Percentiles rank a stretch among this genome's conserved stretches.
phyloP scores from a whole-genome alignment of 306 rosid genomes.

The Vigna mungo region DNA sequence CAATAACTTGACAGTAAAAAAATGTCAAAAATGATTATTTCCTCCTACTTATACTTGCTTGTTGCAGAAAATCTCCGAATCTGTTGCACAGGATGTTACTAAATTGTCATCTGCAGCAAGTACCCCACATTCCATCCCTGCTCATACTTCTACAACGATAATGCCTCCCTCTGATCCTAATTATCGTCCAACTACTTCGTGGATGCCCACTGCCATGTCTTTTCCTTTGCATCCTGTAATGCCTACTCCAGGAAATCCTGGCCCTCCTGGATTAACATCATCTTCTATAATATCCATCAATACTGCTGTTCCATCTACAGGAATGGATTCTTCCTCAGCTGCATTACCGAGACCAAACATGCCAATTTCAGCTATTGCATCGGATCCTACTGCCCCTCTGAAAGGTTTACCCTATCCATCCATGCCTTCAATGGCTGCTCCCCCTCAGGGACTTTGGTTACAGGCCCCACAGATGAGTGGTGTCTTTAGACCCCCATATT shows the following conservation, averaged over 20 bases:
- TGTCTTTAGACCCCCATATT: constrained; percentile 64
- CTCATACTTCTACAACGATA: constrained; percentile 52
- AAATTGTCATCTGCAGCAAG: constrained; percentile 57
- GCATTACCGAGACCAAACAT: constrained; percentile 58
- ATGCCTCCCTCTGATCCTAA: constrained; percentile 58
- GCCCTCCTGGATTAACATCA: constrained; percentile 72
- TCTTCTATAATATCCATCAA: constrained; percentile 52
- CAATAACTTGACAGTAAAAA: neutral
- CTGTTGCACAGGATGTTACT: constrained; percentile 52
- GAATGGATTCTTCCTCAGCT: constrained; percentile 57
- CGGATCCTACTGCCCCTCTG: constrained; percentile 59
- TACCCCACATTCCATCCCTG: constrained; percentile 54
- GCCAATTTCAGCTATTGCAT: constrained; percentile 51
- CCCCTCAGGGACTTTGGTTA: constrained; percentile 84
- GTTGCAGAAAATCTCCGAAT: constrained; percentile 58
- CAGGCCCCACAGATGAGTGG: constrained; percentile 79
- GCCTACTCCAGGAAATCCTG: constrained; percentile 69
- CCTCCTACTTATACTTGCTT: constrained; percentile 42
- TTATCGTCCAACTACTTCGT: constrained; percentile 55
- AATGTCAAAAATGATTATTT: neutral
- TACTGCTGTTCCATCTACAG: constrained; percentile 45
- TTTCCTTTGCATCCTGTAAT: constrained; percentile 55
- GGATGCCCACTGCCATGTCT: constrained; percentile 60
- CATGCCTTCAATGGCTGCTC: constrained; percentile 63
- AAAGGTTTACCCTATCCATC: constrained; percentile 64